Evolutionary conservation across 1,284 basidiomycete species (phyloP), one percentile per base, ranked within the genome.

Genomic region (Sanghuangporus sanghuang): DNA sequence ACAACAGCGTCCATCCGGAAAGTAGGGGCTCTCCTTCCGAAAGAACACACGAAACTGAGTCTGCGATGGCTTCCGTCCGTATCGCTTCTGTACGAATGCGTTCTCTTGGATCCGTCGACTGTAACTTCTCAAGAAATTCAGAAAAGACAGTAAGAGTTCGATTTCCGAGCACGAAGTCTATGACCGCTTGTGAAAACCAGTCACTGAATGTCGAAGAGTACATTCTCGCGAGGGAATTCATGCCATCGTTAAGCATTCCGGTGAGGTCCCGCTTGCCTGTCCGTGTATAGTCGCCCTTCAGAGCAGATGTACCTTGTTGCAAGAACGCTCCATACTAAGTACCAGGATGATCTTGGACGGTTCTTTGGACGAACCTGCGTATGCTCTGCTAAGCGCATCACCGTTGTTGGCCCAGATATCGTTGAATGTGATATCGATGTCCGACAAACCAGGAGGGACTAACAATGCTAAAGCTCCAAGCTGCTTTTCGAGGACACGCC

Each of bases 371-470:
- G 65, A 53, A 86, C 89, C 81, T 98, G 98, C 57, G 98, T 79
- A 57, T 18, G 40, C 56, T 65, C 87, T 81, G 71, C 90, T 93
- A 65, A 95, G 92, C 2, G 91, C 87, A 72, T 96, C 93, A 1
- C 93, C 95, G 67, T 96, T 96, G 72, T 96, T 96, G 2, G 96
- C 96, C 96, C 96, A 98, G 23, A 95, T 89, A 72, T 94, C 89
- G 69, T 96, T 97, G 75, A 96, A 96, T 2, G 91, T 86, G 14
- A 85, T 72, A 70, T 97, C 93, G 58, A 87, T 82, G 55, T 87
- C 86, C 32, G 82, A 80, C 62, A 78, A 77, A 54, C 79, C 79
- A 35, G 78, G 77, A 40, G 78, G 77, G n/a, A 77, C 73, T 2
- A 84, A 74, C 27, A 94, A 73, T 0, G 90, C 95, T 2, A 95